phyloP scores from a whole-genome alignment of 768 basidiomycete species.

The Strobilomyces confusus region DNA sequence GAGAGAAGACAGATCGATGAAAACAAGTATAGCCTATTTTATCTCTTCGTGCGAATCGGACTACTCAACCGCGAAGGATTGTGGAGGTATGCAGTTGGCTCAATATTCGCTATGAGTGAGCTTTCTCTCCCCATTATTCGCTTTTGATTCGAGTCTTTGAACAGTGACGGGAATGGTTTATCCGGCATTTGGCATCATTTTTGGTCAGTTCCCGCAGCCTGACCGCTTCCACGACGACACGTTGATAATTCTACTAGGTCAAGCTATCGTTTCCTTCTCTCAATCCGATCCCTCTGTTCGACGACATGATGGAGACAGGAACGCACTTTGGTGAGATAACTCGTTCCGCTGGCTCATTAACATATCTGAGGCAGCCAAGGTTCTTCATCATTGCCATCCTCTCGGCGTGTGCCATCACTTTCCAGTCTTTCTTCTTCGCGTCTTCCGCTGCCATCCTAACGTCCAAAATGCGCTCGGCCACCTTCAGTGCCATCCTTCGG shows the following conservation, averaged over 20 bases:
- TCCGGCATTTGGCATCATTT: conserved; percentile 70
- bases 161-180: conserved; percentile 58
- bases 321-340: conserved; percentile 54
- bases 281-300: conserved; percentile 36
- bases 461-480: conserved; percentile 61
- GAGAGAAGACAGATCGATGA: conserved; percentile 29
- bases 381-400: conserved; percentile 79
- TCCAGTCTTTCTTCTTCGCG: conserved; percentile 72
- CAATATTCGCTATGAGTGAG: conserved; percentile 46
- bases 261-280: conserved; percentile 60
- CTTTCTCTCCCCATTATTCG: background rate
- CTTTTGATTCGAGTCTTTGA: background rate
- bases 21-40: conserved; percentile 44
- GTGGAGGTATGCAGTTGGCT: conserved; percentile 55
- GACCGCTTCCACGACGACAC: background rate
- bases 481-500: conserved; percentile 76
- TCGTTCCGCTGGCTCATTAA: background rate
- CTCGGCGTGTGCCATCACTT: conserved; percentile 53
- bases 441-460: conserved; percentile 67
- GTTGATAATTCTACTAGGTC: conserved; percentile 34
- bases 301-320: conserved; percentile 58
- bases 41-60: conserved; percentile 71
- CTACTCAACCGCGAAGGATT: conserved; percentile 56
- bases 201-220: conserved; percentile 29
- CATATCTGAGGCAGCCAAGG: conserved; percentile 34